phyloP scores from a whole-genome alignment of 164 flowering plant genomes.

The Berberis thunbergii region DNA sequence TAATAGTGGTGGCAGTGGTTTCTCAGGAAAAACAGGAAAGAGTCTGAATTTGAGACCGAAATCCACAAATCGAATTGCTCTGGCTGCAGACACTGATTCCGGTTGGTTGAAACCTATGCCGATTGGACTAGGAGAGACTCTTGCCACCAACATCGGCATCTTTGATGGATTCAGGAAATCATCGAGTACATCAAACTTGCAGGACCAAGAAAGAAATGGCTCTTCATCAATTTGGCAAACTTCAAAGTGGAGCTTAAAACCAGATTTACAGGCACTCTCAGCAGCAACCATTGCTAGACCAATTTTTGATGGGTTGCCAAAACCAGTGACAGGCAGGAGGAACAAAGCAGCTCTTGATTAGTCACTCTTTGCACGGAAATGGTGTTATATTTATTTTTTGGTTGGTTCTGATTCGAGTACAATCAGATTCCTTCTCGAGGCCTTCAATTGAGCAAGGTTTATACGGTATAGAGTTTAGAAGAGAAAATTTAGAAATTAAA shows the following conservation, averaged over 20 bases:
- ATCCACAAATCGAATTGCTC: constrained; percentile 31
- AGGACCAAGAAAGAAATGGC: constrained; percentile 36
- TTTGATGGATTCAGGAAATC: constrained; percentile 57
- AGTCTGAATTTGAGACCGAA: constrained; percentile 67
- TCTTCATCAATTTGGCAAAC: constrained; percentile 41
- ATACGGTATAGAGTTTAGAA: constrained; percentile 5
- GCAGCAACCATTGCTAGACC: constrained; percentile 56
- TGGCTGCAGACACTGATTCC: constrained; percentile 31
- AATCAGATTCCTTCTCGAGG: neutral
- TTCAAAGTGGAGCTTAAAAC: constrained; percentile 58
- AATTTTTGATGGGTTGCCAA: constrained; percentile 74
- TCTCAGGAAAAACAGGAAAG: constrained; percentile 52
- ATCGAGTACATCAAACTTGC: constrained; percentile 66
- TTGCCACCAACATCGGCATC: constrained; percentile 19
- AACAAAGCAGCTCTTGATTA: constrained; percentile 80
- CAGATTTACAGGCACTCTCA: constrained; percentile 54
- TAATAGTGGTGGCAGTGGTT: constrained; percentile 29
- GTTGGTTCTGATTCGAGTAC: neutral
- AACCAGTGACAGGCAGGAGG: constrained; percentile 49
- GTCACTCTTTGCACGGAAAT: neutral
- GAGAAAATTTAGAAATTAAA: neutral
- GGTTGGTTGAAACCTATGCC: constrained; percentile 22
- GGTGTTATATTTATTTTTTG: neutral
- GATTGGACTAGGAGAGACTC: constrained; percentile 29
- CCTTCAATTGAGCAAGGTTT: constrained; percentile 3